Conservation (phyloP, 2,329 filamentous ascomycete species). For the Herpotrichia juniperi region DNA sequence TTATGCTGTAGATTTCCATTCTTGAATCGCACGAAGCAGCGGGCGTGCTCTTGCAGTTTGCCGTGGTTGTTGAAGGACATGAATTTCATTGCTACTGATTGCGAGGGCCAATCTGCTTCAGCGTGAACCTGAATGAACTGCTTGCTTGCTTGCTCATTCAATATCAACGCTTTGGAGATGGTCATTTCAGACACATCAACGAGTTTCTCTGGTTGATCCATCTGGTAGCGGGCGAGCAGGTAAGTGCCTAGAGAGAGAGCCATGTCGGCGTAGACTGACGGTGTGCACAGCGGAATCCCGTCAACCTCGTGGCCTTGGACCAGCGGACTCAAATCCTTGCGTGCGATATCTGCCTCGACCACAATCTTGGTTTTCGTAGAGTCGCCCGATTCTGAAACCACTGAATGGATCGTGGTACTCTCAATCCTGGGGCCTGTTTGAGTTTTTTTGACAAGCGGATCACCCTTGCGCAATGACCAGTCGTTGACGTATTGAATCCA, state of each 20-base stretch:
- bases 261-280: slow-evolving; percentile 40
- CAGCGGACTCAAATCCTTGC: slow-evolving; percentile 12
- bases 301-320: slow-evolving; percentile 20
- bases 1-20: too few relatives aligned
- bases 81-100: not conserved
- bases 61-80: not conserved
- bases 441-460: not conserved
- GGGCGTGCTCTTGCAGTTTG: not conserved
- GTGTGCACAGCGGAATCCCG: slow-evolving; percentile 18
- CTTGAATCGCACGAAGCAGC: not conserved
- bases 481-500: slow-evolving; percentile 43
- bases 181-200: slow-evolving; percentile 19
- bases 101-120: not conserved
- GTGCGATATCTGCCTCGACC: slow-evolving; percentile 15
- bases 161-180: slow-evolving; percentile 19
- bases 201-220: not conserved
- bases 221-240: slow-evolving; percentile 3
- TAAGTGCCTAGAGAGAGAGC: slow-evolving; percentile 36
- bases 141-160: not conserved
- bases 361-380: too few relatives aligned
- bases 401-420: not conserved
- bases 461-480: slow-evolving; percentile 25
- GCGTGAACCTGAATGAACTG: not conserved
- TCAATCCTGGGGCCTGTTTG: not conserved
- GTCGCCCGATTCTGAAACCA: not conserved